Evolutionary conservation across 306 rosid genomes (phyloP), one percentile per base, ranked within the genome.

Genomic region (Trichosanthes cucumerina): DNA sequence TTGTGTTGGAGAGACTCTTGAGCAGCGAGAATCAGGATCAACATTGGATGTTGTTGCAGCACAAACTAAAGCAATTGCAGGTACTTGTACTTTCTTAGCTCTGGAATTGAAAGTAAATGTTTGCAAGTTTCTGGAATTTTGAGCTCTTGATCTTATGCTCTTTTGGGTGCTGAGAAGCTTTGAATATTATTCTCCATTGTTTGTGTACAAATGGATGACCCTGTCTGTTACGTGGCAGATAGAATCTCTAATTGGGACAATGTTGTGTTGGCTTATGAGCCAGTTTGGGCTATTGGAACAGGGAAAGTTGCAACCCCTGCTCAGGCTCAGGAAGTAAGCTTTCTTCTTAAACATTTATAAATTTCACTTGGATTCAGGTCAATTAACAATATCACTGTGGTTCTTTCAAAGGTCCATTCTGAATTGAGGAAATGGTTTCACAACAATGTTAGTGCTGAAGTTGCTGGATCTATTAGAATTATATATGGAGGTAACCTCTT

Each of bases 1-100:
- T 60, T 93, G 96, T 87, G 89, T 93, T 39, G 98, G 98, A 28
- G 98, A 93, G 90, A 93, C 98, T 56, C 93, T 93, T 79, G 97
- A 91, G 80, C 96, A 93, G 85, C 89, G 96, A 83, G 97, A 93
- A 83, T 90, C 93, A 44, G 93, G 93, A 75, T 81, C 86, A 36
- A 91, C 96, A 21, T 6, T 82, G 54, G 72, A 85, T 56, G 88
- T 93, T 80, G 92, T 93, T 82, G 74, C 96, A 47, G 93, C 89
- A 65, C 98, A 91, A 88, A 93, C 97, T 50, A 90, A 88, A 84
- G 92, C 96, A 58, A 91, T 91, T 19, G 91, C 97, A 52, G 96
- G 98, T 88, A 44, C 41, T 31, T 36, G 12, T 28, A 50, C 24
- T 6, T 53, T 57, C 63, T 23, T 2, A 39, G n/a, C 28, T 5